phyloP scores from a whole-genome alignment of 2,329 filamentous ascomycete genomes.

The Thielaviopsis punctulata region DNA sequence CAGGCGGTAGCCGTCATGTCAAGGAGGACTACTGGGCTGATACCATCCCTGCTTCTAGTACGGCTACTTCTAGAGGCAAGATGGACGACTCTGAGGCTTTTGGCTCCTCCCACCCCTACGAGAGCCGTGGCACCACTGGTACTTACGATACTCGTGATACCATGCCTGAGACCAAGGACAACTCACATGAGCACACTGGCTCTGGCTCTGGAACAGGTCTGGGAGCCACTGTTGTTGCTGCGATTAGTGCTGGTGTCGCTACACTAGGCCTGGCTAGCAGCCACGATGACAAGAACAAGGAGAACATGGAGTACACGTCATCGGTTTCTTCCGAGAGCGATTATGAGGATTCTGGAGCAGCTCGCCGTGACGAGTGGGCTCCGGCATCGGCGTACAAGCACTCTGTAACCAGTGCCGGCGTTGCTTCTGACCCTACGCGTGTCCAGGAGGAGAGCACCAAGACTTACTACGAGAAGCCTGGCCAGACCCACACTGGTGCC shows the following conservation, averaged over 20 bases:
- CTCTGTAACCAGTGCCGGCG: background rate
- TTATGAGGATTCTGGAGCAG: background rate
- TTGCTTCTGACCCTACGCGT: background rate
- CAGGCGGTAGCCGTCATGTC: background rate
- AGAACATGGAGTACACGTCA: conserved; percentile 7
- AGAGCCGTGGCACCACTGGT: background rate
- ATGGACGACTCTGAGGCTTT: background rate
- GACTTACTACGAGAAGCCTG: background rate
- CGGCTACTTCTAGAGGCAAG: background rate
- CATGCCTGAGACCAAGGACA: background rate
- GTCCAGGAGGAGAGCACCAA: conserved; percentile 3
- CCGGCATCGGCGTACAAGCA: conserved; percentile 5
- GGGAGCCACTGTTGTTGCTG: conserved; percentile 6
- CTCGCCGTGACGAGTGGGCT: background rate
- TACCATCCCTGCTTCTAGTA: background rate
- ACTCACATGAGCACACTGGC: background rate
- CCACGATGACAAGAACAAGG: conserved; percentile 2
- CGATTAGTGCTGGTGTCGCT: conserved; percentile 10
- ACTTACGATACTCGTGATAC: background rate
- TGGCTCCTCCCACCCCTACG: background rate
- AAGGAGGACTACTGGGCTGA: conserved; percentile 3
- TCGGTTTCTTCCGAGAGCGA: conserved; percentile 9
- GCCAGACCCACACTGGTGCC: background rate
- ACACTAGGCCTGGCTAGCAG: conserved; percentile 6
- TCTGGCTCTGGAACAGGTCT: conserved; percentile 5